These are phyloP conservation scores for Terana coerulea DNA, from an alignment of 768 basidiomycete species.

Conservation along the genomic window DNA sequence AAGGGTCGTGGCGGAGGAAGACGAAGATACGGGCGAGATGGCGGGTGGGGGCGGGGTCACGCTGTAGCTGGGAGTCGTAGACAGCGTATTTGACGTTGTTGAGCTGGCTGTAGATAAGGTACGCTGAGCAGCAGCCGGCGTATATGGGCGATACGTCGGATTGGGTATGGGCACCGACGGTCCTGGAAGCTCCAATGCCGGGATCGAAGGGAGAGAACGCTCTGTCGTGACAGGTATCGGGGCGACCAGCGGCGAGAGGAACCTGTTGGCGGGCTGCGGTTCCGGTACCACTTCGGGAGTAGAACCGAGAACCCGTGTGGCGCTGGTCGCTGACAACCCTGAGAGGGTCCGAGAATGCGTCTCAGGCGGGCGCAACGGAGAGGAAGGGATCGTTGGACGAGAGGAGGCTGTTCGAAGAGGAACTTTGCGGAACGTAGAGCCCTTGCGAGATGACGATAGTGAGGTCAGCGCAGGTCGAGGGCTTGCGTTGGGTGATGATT, in stretches of 20 bases:
- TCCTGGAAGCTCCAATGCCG: slow-evolving; percentile 19
- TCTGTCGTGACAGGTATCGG: slow-evolving; percentile 14
- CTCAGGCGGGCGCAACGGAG: slow-evolving; percentile 32
- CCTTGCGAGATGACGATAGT: slow-evolving; percentile 27
- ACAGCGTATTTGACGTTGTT: not conserved
- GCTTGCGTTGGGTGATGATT: slow-evolving; percentile 2
- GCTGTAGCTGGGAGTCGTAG: slow-evolving; percentile 2
- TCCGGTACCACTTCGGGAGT: not conserved
- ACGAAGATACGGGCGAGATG: slow-evolving; percentile 18
- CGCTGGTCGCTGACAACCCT: slow-evolving; percentile 14
- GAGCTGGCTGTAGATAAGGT: slow-evolving; percentile 4
- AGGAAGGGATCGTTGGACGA: slow-evolving; percentile 26
- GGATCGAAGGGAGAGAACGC: slow-evolving; percentile 21
- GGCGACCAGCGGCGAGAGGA: slow-evolving; percentile 18
- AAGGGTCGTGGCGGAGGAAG: slow-evolving; percentile 20
- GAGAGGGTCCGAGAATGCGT: slow-evolving; percentile 18
- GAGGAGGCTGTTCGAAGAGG: slow-evolving; percentile 31
- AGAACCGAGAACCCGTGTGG: slow-evolving; percentile 16
- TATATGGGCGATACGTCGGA: not conserved
- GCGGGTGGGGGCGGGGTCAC: slow-evolving; percentile 11
- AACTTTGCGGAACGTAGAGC: slow-evolving; percentile 52
- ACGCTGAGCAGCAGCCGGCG: not conserved
- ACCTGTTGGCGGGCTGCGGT: slow-evolving; percentile 14
- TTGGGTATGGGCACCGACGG: slow-evolving; percentile 4
- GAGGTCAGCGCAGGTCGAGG: slow-evolving; percentile 6